A percentile compares a stretch with the other conserved stretches of the same genome.
Evolutionary conservation across 164 flowering plant genomes (phyloP).

Genomic region (Stephania yunnanensis): DNA sequence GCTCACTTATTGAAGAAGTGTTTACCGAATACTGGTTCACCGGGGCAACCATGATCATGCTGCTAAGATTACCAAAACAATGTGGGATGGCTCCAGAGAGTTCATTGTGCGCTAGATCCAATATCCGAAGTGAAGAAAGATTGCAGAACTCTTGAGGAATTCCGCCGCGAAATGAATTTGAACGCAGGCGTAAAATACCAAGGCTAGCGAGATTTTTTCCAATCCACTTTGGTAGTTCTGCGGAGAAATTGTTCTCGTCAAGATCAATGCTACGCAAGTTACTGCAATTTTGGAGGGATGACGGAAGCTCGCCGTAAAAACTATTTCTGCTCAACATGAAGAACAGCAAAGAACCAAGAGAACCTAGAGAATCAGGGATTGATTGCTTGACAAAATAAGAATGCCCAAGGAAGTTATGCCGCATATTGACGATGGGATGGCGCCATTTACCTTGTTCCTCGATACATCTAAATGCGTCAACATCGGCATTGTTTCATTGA

Average conservation of each 20-base stretch:
- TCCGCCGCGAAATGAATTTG: neutral
- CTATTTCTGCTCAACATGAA: conserved; percentile 3
- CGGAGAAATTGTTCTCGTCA: conserved; percentile 1
- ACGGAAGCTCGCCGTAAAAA: neutral
- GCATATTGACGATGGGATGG: too few species aligned
- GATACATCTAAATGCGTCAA: too few species aligned
- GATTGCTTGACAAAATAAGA: neutral
- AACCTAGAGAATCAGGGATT: conserved; percentile 2
- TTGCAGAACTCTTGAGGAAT: neutral
- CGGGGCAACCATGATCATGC: neutral
- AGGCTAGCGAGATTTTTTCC: neutral
- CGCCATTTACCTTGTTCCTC: too few species aligned
- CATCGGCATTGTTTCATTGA: too few species aligned
- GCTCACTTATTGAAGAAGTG: neutral
- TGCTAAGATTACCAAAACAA: neutral
- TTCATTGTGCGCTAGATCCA: neutral
- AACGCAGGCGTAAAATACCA: neutral
- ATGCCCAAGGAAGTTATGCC: too few species aligned
- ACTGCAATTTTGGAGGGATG: neutral
- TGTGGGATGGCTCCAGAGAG: conserved; percentile 1
- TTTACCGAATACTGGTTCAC: neutral
- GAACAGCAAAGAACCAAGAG: neutral
- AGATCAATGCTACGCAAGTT: neutral
- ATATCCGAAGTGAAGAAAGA: neutral
- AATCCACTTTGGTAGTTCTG: neutral